Conservation (phyloP, 2,329 filamentous ascomycete species). For the Dothiorella sarmentorum region DNA sequence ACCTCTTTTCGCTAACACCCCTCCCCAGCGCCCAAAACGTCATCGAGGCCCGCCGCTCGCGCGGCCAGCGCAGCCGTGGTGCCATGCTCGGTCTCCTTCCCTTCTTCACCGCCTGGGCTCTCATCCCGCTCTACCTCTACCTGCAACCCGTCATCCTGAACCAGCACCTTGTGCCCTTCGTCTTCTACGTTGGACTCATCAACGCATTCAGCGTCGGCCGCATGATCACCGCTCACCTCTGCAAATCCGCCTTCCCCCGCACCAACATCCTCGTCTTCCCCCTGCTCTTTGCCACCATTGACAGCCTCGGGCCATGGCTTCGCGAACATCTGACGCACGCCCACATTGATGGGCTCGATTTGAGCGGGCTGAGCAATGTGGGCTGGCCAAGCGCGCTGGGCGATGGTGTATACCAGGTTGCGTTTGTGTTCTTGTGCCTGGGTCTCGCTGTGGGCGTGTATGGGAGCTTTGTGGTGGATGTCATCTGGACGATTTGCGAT, state of each 20-base stretch:
- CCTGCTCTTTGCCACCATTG: conserved; percentile 72
- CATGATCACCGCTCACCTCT: conserved; percentile 92
- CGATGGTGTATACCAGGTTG: conserved; percentile 78
- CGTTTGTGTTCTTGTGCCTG: conserved; percentile 84
- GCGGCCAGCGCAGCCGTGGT: conserved; percentile 67
- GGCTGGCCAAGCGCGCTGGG: conserved; percentile 49
- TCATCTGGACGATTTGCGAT: conserved; percentile 96
- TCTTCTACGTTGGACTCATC: conserved; percentile 80
- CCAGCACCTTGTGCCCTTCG: conserved; percentile 82
- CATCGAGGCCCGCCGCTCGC: conserved; percentile 71
- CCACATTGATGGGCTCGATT: conserved; percentile 25
- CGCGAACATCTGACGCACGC: conserved; percentile 34
- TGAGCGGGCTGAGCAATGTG: conserved; percentile 28
- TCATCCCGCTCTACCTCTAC: conserved; percentile 75
- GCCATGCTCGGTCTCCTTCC: conserved; percentile 81
- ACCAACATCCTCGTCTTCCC: conserved; percentile 81
- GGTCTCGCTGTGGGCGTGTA: conserved; percentile 87
- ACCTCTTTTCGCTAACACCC: conserved; percentile 10
- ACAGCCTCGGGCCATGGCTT: conserved; percentile 71
- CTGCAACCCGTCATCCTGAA: conserved; percentile 81
- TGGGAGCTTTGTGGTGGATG: conserved; percentile 93
- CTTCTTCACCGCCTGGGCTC: conserved; percentile 72
- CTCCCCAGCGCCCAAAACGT: conserved; percentile 72
- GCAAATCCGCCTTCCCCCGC: conserved; percentile 84
- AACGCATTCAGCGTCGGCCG: conserved; percentile 95